Evolutionary conservation across 805 yeast species (phyloP).

Genomic region (Phaffomyces thermotolerans): DNA sequence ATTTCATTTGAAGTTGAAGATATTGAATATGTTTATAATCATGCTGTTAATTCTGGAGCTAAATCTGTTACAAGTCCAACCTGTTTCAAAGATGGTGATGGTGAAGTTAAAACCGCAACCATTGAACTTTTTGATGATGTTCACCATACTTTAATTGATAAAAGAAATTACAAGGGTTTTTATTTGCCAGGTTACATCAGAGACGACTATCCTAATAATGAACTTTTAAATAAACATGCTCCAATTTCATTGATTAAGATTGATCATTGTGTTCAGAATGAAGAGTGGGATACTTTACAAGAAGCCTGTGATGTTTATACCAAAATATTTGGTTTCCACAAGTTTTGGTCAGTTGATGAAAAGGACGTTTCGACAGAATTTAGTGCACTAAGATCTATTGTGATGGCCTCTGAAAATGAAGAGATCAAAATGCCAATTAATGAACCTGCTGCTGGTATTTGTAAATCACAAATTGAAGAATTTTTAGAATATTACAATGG

Average conservation of each 20-base stretch:
- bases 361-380: slow-evolving; percentile 60
- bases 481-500: slow-evolving; percentile 69
- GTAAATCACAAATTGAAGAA: slow-evolving; percentile 76
- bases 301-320: slow-evolving; percentile 53
- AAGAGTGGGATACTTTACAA: slow-evolving; percentile 61
- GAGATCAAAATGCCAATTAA: slow-evolving; percentile 73
- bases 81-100: slow-evolving; percentile 35
- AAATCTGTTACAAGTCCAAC: slow-evolving; percentile 26
- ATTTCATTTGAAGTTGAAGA: slow-evolving; percentile 58
- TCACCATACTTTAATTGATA: slow-evolving; percentile 59
- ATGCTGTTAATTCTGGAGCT: slow-evolving; percentile 52
- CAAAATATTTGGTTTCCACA: slow-evolving; percentile 60
- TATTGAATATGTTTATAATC: slow-evolving; percentile 35
- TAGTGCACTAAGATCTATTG: slow-evolving; percentile 66
- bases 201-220: not conserved
- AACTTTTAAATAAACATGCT: slow-evolving; percentile 20
- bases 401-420: slow-evolving; percentile 65
- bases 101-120: slow-evolving; percentile 46
- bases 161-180: slow-evolving; percentile 26
- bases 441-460: slow-evolving; percentile 68
- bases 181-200: slow-evolving; percentile 45
- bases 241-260: slow-evolving; percentile 37
- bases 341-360: slow-evolving; percentile 84
- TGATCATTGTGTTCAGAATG: slow-evolving; percentile 81
- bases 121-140: slow-evolving; percentile 53